Evolutionary conservation across 2,329 filamentous ascomycete species (phyloP), one percentile per base, ranked within the genome.

Genomic region (Colletotrichum acutatum): DNA sequence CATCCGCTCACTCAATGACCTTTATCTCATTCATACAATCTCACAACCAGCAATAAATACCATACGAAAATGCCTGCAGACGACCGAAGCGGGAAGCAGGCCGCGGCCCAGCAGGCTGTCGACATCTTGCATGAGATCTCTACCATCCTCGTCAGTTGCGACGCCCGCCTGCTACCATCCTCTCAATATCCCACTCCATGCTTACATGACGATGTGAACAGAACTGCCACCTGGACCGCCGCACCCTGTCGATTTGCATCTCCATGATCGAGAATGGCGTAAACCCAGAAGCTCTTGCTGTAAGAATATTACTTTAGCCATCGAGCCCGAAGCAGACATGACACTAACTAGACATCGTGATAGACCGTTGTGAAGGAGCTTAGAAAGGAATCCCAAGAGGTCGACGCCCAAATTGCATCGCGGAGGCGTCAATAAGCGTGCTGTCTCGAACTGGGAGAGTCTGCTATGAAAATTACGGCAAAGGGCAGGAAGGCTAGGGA

Each of bases 251-350:
- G 3, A 94, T 98, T 75, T 99, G 97, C 83, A 96, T 98, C 73
- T 98, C 95, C 66, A 90, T 99, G 82, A 97, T 99, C 77, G 97
- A 99, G 84, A 98, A 98, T 80, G 97, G 97, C 16, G 95, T 98
- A 34, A 98, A 98, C 80, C 97, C 97, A 0, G 96, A 98, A 82
- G 97, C 96, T 1, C 86, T 99, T 37, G 95, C 96, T 28, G 97
- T 98, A 88, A 80, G 94, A 49, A 46, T 42, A 11, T 11, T 14
- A 1, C 4, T 9, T 5, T 3, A 9, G 3, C 22, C n/a, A 16
- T 28, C 22, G n/a, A 9, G 16, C 7, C 6, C 34, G 5, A 19
- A 22, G 16, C 26, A 26, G 5, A 34, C n/a, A 52, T 22, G 16
- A 42, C 60, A 37, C 24, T 74, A 28, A 57, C 34, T 19, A 22